A percentile compares a stretch with the other conserved stretches of the same genome.
These are phyloP conservation scores for Nakazawaea peltata DNA, from an alignment of 805 yeast genomes.

Conservation along the genomic window DNA sequence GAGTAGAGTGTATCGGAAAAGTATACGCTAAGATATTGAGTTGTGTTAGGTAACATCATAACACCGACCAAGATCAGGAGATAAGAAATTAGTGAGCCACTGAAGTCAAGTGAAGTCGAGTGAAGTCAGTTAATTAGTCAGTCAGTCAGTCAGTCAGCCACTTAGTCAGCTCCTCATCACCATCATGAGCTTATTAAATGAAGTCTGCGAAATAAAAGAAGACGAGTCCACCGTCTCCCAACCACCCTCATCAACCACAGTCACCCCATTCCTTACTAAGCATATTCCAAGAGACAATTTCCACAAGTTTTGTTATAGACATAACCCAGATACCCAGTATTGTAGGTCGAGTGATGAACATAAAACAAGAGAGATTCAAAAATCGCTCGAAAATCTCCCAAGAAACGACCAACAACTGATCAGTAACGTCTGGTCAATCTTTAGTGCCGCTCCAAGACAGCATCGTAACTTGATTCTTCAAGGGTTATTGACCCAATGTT, in stretches of 20 bases:
- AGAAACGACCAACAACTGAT: constrained; percentile 70
- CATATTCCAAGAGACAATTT: constrained; percentile 40
- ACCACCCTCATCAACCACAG: too few species aligned
- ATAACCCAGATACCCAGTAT: constrained; percentile 80
- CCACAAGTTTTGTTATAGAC: constrained; percentile 81
- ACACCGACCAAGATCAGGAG: too few species aligned
- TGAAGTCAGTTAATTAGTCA: too few species aligned
- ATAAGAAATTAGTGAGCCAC: too few species aligned
- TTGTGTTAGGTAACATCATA: too few species aligned
- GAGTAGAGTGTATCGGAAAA: too few species aligned
- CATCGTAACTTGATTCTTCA: constrained; percentile 72
- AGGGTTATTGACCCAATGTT: constrained; percentile 83
- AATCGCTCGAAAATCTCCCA: constrained; percentile 48
- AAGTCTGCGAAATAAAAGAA: constrained; percentile 4
- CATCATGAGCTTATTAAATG: constrained; percentile 3
- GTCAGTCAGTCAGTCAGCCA: too few species aligned
- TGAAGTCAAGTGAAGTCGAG: too few species aligned
- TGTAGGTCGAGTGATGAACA: constrained; percentile 59
- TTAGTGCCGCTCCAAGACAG: constrained; percentile 62
- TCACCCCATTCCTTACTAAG: constrained; percentile 26
- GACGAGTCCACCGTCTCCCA: constrained; percentile 2
- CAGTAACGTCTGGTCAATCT: constrained; percentile 76
- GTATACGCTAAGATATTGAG: too few species aligned
- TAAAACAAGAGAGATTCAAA: constrained; percentile 59
- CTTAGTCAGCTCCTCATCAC: too few species aligned